phyloP scores from a whole-genome alignment of 305 asterid species.

The Solanum hybrid region DNA sequence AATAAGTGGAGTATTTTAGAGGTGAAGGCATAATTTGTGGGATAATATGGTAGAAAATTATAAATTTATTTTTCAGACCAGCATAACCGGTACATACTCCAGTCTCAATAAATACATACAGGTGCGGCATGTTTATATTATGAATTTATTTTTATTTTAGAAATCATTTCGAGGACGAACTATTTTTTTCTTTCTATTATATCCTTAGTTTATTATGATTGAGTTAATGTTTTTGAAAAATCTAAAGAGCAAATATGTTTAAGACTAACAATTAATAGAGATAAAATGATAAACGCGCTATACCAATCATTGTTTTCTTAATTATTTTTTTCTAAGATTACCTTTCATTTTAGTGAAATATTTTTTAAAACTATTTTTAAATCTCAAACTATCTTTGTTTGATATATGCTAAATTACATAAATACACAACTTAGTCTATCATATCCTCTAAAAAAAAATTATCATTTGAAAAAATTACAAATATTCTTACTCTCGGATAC shows the following conservation, averaged over 20 bases:
- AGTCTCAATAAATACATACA: background rate
- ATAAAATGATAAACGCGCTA: accelerated
- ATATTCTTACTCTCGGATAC: accelerated
- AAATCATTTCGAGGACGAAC: too few species aligned
- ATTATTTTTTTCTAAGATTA: too few species aligned
- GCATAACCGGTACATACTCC: background rate
- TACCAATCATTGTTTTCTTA: background rate
- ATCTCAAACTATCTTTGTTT: background rate
- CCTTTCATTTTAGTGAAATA: background rate
- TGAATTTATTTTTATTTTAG: too few species aligned
- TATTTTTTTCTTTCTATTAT: too few species aligned
- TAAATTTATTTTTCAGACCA: background rate
- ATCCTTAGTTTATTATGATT: accelerated
- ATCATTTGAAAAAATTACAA: too few species aligned
- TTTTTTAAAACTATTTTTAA: background rate
- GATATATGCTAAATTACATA: too few species aligned
- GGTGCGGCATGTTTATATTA: background rate
- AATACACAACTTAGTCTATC: too few species aligned
- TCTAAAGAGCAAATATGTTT: too few species aligned
- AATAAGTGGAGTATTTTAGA: background rate
- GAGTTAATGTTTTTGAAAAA: too few species aligned
- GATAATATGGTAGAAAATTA: too few species aligned
- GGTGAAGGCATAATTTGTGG: background rate
- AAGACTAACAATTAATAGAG: too few species aligned
- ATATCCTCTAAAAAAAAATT: too few species aligned